phyloP scores from a whole-genome alignment of 2,329 filamentous ascomycete genomes.

The Remersonia thermophila region DNA sequence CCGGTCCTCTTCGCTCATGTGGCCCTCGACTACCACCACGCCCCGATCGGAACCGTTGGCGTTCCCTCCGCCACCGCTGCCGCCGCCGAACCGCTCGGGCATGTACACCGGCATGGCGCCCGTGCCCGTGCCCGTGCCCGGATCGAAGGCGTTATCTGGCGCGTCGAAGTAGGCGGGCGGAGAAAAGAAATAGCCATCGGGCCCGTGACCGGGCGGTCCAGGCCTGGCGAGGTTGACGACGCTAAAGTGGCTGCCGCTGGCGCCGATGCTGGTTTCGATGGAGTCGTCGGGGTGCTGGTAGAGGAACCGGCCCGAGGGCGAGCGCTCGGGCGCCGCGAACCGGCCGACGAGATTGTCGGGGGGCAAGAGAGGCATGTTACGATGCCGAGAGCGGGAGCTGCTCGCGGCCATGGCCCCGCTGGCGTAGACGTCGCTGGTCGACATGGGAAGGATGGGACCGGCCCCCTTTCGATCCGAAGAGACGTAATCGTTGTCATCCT shows the following conservation, averaged over 20 bases:
- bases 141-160: too few relatives aligned
- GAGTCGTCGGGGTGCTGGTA: constrained; percentile 50
- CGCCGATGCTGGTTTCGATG: constrained; percentile 37
- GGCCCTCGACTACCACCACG: constrained; percentile 44
- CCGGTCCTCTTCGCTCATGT: constrained; percentile 68
- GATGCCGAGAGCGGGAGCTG: constrained; percentile 32
- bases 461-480: neutral
- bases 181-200: too few relatives aligned
- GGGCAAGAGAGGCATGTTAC: constrained; percentile 48
- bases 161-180: too few relatives aligned
- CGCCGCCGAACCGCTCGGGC: constrained; percentile 45
- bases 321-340: constrained; percentile 59
- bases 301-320: constrained; percentile 56
- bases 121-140: too few relatives aligned
- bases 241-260: constrained; percentile 24
- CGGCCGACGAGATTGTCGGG: constrained; percentile 64
- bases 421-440: constrained; percentile 13
- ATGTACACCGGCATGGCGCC: constrained; percentile 48
- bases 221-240: too few relatives aligned
- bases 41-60: too few relatives aligned
- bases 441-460: constrained; percentile 6
- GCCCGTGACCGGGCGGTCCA: too few relatives aligned
- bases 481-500: too few relatives aligned
- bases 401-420: constrained; percentile 10
- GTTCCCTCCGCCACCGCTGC: too few relatives aligned